Conservation (phyloP, 306 rosid species). For the Begonia masoniana region DNA sequence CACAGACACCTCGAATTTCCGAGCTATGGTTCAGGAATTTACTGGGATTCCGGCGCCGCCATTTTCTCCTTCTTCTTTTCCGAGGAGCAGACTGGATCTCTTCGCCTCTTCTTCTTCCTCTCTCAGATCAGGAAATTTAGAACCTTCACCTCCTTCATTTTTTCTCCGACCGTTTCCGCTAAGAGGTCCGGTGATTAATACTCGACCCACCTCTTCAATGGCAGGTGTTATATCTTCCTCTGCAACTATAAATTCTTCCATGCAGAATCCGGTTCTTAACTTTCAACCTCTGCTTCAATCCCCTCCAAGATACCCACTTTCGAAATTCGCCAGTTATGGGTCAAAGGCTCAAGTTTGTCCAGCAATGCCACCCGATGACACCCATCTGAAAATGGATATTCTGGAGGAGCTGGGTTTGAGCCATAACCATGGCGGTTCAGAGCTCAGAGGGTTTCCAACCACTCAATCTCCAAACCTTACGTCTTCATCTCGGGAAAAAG, state of each 20-base stretch:
- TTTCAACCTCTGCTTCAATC: conserved; percentile 38
- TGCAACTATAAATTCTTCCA: conserved; percentile 17
- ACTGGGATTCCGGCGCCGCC: conserved; percentile 96
- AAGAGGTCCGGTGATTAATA: conserved; percentile 22
- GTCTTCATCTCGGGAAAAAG: conserved; percentile 10
- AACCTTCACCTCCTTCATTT: conserved; percentile 30
- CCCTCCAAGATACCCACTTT: conserved; percentile 18
- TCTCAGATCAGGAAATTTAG: conserved; percentile 17
- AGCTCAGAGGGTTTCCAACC: conserved; percentile 19
- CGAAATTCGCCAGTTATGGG: conserved; percentile 7
- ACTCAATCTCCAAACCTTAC: conserved; percentile 20
- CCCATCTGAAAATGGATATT: conserved; percentile 24
- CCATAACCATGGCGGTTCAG: conserved; percentile 14
- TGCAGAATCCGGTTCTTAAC: conserved; percentile 42
- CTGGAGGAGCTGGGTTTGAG: conserved; percentile 42
- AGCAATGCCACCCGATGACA: conserved; percentile 13
- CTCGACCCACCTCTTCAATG: conserved; percentile 18
- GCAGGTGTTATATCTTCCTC: conserved; percentile 10
- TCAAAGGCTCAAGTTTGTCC: conserved; percentile 19
- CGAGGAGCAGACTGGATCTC: conserved; percentile 59
- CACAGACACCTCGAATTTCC: conserved; percentile 80
- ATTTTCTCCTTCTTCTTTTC: conserved; percentile 44
- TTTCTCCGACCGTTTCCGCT: conserved; percentile 78
- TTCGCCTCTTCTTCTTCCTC: conserved; percentile 30
- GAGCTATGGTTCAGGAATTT: conserved; percentile 99